Evolutionary conservation across 2,329 filamentous ascomycete genomes (phyloP).

Genomic region (Xylariaceae sp.): DNA sequence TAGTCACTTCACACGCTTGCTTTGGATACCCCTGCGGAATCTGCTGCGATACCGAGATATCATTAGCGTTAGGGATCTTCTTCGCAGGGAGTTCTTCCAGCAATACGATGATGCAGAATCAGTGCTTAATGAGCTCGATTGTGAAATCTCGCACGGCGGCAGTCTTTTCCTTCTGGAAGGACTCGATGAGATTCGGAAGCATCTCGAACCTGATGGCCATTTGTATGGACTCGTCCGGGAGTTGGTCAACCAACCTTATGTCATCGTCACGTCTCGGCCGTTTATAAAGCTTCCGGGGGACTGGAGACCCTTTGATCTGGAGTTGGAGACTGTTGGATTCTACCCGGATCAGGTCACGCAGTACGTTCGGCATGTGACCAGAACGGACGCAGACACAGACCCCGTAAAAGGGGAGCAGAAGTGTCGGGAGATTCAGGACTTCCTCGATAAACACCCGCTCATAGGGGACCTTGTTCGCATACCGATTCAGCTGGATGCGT

Average conservation of each 20-base stretch:
- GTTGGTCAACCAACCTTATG: neutral
- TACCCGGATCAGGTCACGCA: neutral
- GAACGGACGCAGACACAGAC: neutral
- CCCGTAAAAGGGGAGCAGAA: neutral
- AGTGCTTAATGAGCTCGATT: neutral
- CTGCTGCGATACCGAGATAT: neutral
- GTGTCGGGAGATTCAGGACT: neutral
- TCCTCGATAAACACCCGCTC: neutral
- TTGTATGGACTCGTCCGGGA: neutral
- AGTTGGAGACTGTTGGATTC: conserved; percentile 4
- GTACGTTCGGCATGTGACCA: neutral
- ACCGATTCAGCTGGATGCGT: conserved; percentile 1
- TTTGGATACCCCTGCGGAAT: conserved; percentile 9
- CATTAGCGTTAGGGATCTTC: neutral
- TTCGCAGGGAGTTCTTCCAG: neutral
- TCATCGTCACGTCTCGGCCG: conserved; percentile 5
- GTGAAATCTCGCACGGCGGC: neutral
- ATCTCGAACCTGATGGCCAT: neutral
- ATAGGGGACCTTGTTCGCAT: neutral
- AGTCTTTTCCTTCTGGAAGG: conserved; percentile 2
- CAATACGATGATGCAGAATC: neutral
- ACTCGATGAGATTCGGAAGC: neutral
- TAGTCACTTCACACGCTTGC: neutral
- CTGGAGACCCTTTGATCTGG: neutral
- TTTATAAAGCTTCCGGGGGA: neutral